Conservation (phyloP, 371 early-diverging fungal genomes). For the Circinella minor region DNA sequence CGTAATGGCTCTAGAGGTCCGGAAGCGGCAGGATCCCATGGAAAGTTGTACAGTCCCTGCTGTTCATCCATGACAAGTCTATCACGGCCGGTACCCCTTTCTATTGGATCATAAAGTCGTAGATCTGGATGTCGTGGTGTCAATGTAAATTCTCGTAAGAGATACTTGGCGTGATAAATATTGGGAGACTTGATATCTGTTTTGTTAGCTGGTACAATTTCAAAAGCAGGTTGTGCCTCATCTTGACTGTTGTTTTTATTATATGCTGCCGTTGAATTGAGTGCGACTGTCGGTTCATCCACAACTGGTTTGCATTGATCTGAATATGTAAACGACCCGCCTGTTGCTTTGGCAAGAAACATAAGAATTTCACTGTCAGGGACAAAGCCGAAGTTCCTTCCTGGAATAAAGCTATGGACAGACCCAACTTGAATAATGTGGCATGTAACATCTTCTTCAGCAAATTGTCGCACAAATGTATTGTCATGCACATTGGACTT, state of each 20-base stretch:
- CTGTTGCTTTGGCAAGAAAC: constrained; percentile 80
- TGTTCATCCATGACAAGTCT: constrained; percentile 7
- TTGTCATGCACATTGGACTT: constrained; percentile 66
- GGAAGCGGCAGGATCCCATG: constrained; percentile 82
- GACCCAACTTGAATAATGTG: constrained; percentile 90
- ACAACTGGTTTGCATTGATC: constrained; percentile 58
- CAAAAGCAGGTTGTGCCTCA: background rate
- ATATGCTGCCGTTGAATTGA: background rate
- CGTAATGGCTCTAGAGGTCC: constrained; percentile 83
- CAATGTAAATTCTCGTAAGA: constrained; percentile 38
- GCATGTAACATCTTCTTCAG: constrained; percentile 75
- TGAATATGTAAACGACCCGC: constrained; percentile 83
- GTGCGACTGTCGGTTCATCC: background rate
- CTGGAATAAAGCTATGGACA: constrained; percentile 72
- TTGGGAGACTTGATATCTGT: constrained; percentile 28
- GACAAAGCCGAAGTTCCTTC: constrained; percentile 86
- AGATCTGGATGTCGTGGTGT: constrained; percentile 19
- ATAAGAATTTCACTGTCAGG: constrained; percentile 87
- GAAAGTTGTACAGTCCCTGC: constrained; percentile 61
- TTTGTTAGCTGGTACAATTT: constrained; percentile 11
- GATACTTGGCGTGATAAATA: constrained; percentile 31
- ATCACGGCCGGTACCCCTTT: constrained; percentile 11
- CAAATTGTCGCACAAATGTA: constrained; percentile 60
- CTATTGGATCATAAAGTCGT: constrained; percentile 6
- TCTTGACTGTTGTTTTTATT: too few species aligned